Percentiles rank a stretch among this genome's conserved stretches.
These are phyloP conservation scores for Meripilus lineatus DNA, from an alignment of 1,284 basidiomycete genomes.

Conservation along the genomic window DNA sequence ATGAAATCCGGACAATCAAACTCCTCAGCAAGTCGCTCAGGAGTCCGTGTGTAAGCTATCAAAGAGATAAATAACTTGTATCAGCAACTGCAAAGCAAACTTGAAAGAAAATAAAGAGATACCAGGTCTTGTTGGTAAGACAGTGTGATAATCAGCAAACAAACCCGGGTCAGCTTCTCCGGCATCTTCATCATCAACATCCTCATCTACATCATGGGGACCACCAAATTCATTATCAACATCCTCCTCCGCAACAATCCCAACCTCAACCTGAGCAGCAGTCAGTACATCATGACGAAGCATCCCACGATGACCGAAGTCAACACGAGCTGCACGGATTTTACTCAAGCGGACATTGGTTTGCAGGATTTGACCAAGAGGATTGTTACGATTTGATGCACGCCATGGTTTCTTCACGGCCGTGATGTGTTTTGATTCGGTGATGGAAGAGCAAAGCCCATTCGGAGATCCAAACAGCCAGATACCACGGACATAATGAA, in stretches of 20 bases:
- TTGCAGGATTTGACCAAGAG: conserved; percentile 2
- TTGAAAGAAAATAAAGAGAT: no score
- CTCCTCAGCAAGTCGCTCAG: no score
- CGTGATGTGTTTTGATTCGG: conserved; percentile 4
- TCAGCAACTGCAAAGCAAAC: no score
- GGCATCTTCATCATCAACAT: no score
- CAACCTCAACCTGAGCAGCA: conserved; percentile 21
- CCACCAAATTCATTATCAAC: not conserved
- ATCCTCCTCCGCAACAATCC: no score
- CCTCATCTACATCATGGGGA: conserved; percentile 10
- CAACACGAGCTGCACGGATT: not conserved
- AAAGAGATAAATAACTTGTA: no score
- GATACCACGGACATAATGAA: conserved; percentile 10
- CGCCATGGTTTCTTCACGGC: conserved; percentile 6
- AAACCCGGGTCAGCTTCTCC: no score
- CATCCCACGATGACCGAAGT: not conserved
- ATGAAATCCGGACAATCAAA: no score
- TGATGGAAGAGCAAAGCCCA: conserved; percentile 11
- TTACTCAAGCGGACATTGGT: not conserved
- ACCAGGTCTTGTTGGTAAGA: no score
- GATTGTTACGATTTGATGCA: conserved; percentile 1
- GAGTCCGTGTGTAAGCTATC: no score
- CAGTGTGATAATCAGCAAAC: no score
- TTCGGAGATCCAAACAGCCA: conserved; percentile 10
- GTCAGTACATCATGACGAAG: conserved; percentile 8